Evolutionary conservation across 345 rosid species (phyloP).

Genomic region (Physaria fendleri): DNA sequence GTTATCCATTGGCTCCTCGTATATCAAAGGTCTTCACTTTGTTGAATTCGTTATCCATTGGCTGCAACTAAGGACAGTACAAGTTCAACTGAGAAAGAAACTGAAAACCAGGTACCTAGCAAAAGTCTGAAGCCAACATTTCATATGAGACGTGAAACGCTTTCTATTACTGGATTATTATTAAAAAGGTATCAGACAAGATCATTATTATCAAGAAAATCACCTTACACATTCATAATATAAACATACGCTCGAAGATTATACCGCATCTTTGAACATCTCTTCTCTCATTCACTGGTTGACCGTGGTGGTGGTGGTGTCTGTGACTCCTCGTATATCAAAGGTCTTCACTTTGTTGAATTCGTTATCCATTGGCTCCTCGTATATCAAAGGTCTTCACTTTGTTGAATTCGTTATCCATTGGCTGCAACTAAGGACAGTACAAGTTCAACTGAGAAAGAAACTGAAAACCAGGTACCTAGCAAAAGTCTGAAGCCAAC

Average conservation of each 20-base stretch:
- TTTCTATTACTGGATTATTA: no score
- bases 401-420: slow-evolving; percentile 6
- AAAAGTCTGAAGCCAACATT: no score
- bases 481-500: no score
- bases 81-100: no score
- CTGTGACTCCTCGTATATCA: slow-evolving; percentile 3
- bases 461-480: no score
- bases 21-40: slow-evolving; percentile 17
- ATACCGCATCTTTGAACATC: background rate
- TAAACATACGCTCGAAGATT: background rate
- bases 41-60: slow-evolving; percentile 1
- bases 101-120: no score
- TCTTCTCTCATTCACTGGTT: background rate
- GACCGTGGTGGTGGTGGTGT: background rate
- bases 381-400: slow-evolving; percentile 16
- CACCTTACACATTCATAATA: background rate
- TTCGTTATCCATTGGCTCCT: background rate
- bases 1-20: background rate
- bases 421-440: no score
- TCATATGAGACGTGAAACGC: no score
- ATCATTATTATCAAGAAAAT: background rate
- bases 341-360: slow-evolving; percentile 17
- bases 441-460: no score
- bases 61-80: no score
- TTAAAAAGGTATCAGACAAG: no score